Percentiles rank a stretch among this genome's conserved stretches.
These are phyloP conservation scores for Sugiyamaella smithiae DNA, from an alignment of 805 yeast genomes.

Conservation along the genomic window DNA sequence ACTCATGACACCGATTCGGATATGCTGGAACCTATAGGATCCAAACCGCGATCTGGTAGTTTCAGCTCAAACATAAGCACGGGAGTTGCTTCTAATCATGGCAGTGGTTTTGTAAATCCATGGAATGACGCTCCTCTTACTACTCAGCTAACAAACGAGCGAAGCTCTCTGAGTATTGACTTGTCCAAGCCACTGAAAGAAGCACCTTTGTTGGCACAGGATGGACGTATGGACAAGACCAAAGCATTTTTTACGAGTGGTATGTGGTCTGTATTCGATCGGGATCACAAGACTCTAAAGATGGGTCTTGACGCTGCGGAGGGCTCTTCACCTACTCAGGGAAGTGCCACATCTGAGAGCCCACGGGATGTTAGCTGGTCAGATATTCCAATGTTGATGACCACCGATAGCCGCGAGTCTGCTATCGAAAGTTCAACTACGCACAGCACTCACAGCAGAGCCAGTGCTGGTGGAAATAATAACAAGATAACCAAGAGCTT, in stretches of 20 bases:
- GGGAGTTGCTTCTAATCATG: neutral
- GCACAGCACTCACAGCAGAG: conserved; percentile 9
- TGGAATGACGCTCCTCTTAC: conserved; percentile 11
- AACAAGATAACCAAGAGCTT: conserved; percentile 21
- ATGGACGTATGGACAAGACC: conserved; percentile 1
- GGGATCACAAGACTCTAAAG: conserved; percentile 3
- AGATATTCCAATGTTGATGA: conserved; percentile 13
- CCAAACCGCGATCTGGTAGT: conserved; percentile 24
- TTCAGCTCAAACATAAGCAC: conserved; percentile 9
- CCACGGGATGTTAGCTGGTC: conserved; percentile 1
- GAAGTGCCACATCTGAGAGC: neutral
- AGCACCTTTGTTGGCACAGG: neutral
- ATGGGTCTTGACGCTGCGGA: conserved; percentile 1
- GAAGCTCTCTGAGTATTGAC: conserved; percentile 1
- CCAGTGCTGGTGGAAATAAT: conserved; percentile 12
- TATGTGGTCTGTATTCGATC: conserved; percentile 16
- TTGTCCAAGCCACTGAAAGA: neutral
- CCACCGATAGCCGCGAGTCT: conserved; percentile 11
- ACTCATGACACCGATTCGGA: conserved; percentile 1
- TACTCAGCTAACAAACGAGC: neutral
- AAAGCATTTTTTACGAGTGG: conserved; percentile 5
- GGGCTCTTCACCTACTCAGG: conserved; percentile 1
- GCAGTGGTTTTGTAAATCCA: conserved; percentile 14
- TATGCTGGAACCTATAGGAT: conserved; percentile 18
- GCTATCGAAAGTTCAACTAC: conserved; percentile 7